Evolutionary conservation across 768 basidiomycete species (phyloP), one percentile per base, ranked within the genome.

Genomic region (Tylopilus rubrobrunneus): DNA sequence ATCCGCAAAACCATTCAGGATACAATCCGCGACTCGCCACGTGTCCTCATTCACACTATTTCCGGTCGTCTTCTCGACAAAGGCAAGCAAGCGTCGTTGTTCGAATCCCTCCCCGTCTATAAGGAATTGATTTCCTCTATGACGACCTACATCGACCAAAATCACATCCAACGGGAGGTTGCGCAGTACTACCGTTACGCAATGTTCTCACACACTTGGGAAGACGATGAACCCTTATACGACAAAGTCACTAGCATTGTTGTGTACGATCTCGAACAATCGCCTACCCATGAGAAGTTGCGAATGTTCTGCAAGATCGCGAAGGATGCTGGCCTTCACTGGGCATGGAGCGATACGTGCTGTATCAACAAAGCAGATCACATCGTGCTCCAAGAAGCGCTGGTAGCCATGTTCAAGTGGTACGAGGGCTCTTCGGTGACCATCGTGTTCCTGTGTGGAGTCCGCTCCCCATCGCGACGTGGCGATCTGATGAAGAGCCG

Each of bases 51-150:
- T 23, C 8, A 46, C 11, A 39, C 47, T 10, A 7, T 1, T 12
- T 37, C 56, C 4, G 59, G 51, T 2, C 49, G 53, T 45, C 45
- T 61, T 11, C 14, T 42, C n/a, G n/a, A 55, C 53, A 52, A 48
- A 42, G 9, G 37, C 0, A 10, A 46, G 17, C 58, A 55, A 25
- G 51, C 51, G 1, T 31, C 45, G 10, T 14, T 25, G 49, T 60
- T 62, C 6, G 48, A 57, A 36, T 47, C 37, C 4, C 33, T 29
- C 0, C 36, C 51, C 11, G 4, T 40, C 2, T 58, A 58, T n/a
- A 12, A 28, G 25, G 33, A 56, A 31, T 17, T 58, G 7, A 7
- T 56, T 15, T 62, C 56, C 2, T 58, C 61, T 12, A 51, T 34
- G 45, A 56, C 52, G 1, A 51, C 45, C 7, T 17, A 21, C 8